phyloP scores from a whole-genome alignment of 495 filamentous ascomycete genomes.

The Aspergillus nidulans region DNA sequence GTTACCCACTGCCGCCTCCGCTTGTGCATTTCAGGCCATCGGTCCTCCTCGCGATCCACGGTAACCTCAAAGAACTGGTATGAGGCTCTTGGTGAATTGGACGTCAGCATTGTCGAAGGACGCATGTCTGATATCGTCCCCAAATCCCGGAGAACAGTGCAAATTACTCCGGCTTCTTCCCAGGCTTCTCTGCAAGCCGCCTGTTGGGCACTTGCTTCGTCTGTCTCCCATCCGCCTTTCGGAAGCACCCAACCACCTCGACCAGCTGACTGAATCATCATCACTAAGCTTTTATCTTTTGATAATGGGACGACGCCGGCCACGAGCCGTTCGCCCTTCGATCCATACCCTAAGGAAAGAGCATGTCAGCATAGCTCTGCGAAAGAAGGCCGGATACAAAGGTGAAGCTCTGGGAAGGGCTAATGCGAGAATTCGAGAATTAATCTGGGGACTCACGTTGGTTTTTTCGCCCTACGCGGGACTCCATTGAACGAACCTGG shows the following conservation, averaged over 20 bases:
- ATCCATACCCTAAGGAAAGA: conserved; percentile 68
- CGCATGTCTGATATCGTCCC: conserved; percentile 79
- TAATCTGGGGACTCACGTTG: conserved; percentile 60
- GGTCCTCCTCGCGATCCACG: conserved; percentile 72
- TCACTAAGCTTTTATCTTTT: conserved; percentile 69
- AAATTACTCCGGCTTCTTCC: conserved; percentile 93
- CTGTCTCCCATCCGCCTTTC: conserved; percentile 95
- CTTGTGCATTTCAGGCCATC: conserved; percentile 96
- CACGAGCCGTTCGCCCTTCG: conserved; percentile 89
- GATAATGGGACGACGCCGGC: conserved; percentile 88
- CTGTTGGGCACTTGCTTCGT: conserved; percentile 68
- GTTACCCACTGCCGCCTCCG: conserved; percentile 83
- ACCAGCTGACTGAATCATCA: conserved; percentile 88
- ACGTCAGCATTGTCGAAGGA: conserved; percentile 49
- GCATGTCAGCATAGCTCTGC: conserved; percentile 12
- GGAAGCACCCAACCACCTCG: conserved; percentile 92
- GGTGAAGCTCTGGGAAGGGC: not conserved
- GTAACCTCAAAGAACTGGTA: conserved; percentile 88
- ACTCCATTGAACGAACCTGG: conserved; percentile 67
- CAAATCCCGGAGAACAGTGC: conserved; percentile 74
- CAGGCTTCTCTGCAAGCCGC: conserved; percentile 83
- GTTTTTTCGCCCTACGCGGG: conserved; percentile 68
- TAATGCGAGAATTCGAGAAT: not conserved
- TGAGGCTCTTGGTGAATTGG: conserved; percentile 66
- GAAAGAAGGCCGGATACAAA: not conserved